phyloP scores from a whole-genome alignment of 164 flowering plant species.

The Nymphaea thermarum region DNA sequence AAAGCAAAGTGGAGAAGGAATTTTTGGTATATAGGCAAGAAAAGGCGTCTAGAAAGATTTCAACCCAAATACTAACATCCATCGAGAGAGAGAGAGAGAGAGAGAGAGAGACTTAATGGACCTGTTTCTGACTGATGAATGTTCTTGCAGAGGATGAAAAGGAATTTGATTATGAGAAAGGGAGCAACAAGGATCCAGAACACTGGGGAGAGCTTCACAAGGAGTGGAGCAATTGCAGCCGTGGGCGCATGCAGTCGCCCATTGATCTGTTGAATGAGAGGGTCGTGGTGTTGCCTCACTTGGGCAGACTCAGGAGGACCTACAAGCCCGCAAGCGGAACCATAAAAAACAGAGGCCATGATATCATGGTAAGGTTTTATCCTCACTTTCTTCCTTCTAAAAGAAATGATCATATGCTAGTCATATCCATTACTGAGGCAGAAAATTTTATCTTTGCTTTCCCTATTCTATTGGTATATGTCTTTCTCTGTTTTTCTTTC shows the following conservation, averaged over 20 bases:
- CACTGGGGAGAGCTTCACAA: slow-evolving; percentile 34
- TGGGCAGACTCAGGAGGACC: slow-evolving; percentile 21
- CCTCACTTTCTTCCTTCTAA: no score
- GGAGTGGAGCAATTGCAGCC: slow-evolving; percentile 38
- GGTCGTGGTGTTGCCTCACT: slow-evolving; percentile 19
- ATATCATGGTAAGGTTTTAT: slow-evolving; percentile 26
- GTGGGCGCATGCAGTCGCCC: slow-evolving; percentile 59
- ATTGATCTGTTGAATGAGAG: slow-evolving; percentile 35
- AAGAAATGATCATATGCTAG: no score
- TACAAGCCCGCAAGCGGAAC: slow-evolving; percentile 34
- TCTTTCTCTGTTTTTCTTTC: no score
- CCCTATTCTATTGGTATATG: no score
- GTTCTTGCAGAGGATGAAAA: slow-evolving; percentile 36
- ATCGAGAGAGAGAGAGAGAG: no score
- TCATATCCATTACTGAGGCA: no score
- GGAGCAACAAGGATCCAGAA: slow-evolving; percentile 29
- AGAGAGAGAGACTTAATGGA: no score
- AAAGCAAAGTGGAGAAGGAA: neutral
- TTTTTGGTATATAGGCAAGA: neutral
- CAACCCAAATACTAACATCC: no score
- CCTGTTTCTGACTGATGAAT: neutral
- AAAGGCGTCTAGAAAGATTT: no score
- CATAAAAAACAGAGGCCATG: slow-evolving; percentile 41
- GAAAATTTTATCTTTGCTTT: no score
- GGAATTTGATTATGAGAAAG: slow-evolving; percentile 24